A percentile compares a stretch with the other conserved stretches of the same genome.
Evolutionary conservation across 2,329 filamentous ascomycete genomes (phyloP).

Genomic region (Alternaria longipes): DNA sequence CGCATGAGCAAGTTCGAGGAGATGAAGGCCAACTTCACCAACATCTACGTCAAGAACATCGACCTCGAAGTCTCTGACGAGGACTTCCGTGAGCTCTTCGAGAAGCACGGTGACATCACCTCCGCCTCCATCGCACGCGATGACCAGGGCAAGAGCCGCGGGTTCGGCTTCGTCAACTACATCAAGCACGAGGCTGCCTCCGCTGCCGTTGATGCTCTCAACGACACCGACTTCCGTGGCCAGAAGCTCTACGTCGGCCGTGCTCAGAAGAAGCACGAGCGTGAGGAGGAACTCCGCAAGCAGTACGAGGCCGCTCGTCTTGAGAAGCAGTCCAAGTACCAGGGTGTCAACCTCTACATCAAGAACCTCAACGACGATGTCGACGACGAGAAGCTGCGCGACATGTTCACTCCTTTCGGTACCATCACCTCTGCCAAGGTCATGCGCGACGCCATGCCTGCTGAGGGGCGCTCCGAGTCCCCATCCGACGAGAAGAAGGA

Average conservation of each 20-base stretch:
- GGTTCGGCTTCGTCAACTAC: constrained; percentile 97
- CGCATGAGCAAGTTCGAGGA: constrained; percentile 99
- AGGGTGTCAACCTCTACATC: constrained; percentile 99
- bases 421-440: constrained; percentile 99
- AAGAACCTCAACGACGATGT: constrained; percentile 98
- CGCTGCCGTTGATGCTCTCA: constrained; percentile 88
- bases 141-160: constrained; percentile 88
- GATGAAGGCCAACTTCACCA: constrained; percentile 99
- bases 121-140: constrained; percentile 94
- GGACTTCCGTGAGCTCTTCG: constrained; percentile 92
- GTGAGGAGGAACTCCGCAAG: constrained; percentile 98
- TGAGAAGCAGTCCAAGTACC: constrained; percentile 99
- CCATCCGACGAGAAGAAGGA: constrained; percentile 59
- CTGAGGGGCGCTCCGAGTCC: constrained; percentile 57
- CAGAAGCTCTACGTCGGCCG: constrained; percentile 98
- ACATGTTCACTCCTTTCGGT: constrained; percentile 89
- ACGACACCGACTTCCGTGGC: constrained; percentile 89
- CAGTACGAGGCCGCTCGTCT: constrained; percentile 97
- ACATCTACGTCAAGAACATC: constrained; percentile 99
- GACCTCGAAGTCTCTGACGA: constrained; percentile 85
- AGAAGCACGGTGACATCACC: constrained; percentile 91
- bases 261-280: constrained; percentile 99
- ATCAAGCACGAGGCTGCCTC: constrained; percentile 87
- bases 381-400: constrained; percentile 96
- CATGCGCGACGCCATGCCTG: constrained; percentile 81